Evolutionary conservation across 2,329 filamentous ascomycete species (phyloP).

Genomic region (Pyricularia pennisetigena): DNA sequence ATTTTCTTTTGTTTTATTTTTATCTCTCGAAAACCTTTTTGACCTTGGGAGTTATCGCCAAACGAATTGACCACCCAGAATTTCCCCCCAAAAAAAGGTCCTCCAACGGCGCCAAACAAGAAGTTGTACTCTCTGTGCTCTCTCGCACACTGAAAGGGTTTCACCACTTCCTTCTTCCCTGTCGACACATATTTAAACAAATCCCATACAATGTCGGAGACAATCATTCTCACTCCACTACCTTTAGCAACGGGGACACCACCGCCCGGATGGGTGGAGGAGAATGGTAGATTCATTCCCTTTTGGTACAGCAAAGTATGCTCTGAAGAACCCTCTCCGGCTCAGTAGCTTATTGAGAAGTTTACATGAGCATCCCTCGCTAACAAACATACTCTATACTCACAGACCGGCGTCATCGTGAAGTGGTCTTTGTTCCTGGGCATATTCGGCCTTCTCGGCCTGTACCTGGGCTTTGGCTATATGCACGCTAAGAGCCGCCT

Average conservation of each 20-base stretch:
- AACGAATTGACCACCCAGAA: not conserved
- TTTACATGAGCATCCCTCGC: not conserved
- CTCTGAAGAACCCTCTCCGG: not conserved
- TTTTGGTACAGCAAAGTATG: constrained; percentile 30
- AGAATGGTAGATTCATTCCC: constrained; percentile 18
- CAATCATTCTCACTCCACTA: not conserved
- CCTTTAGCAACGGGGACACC: not conserved
- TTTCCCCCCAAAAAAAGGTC: not conserved
- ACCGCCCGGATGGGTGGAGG: constrained; percentile 13
- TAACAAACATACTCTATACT: not conserved
- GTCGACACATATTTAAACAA: not conserved
- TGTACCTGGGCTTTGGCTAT: constrained; percentile 59
- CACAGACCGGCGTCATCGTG: constrained; percentile 52
- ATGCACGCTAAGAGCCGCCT: constrained; percentile 60
- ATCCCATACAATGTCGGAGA: not conserved
- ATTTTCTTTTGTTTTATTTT: not conserved
- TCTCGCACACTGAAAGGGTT: not conserved
- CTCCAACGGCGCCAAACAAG: not conserved
- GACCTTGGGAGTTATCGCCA: not conserved
- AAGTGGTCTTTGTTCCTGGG: constrained; percentile 62
- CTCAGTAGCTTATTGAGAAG: not conserved
- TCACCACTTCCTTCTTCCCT: not conserved
- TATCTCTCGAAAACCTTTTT: not conserved
- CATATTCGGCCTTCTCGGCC: constrained; percentile 46
- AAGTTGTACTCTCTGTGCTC: not conserved